phyloP scores from a whole-genome alignment of 2,329 filamentous ascomycete genomes.

The Colletotrichum nymphaeae region DNA sequence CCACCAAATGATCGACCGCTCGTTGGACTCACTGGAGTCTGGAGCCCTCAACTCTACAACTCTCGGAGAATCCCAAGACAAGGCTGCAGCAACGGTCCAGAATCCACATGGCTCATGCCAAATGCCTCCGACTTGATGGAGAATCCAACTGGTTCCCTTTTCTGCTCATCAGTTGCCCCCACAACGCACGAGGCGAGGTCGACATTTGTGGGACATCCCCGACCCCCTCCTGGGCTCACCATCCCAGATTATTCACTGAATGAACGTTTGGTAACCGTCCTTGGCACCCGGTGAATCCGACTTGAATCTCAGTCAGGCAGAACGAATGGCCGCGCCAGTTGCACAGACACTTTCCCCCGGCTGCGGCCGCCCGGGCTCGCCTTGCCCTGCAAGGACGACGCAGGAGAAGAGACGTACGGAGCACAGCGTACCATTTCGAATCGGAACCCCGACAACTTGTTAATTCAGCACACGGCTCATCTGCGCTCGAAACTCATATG shows the following conservation, averaged over 20 bases:
- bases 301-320: not conserved
- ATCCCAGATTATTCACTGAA: not conserved
- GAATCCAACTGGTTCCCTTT: not conserved
- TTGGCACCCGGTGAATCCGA: constrained; percentile 24
- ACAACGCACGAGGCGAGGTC: constrained; percentile 14
- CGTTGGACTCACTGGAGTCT: not conserved
- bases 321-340: not conserved
- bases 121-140: constrained; percentile 3
- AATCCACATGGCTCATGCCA: not conserved
- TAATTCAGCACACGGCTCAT: constrained; percentile 27
- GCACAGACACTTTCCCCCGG: constrained; percentile 17
- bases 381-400: not conserved
- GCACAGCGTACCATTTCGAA: not conserved
- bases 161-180: not conserved
- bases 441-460: constrained; percentile 21
- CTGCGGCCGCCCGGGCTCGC: constrained; percentile 6
- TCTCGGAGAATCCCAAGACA: not conserved
- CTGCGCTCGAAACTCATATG: constrained; percentile 21
- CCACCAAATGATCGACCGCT: not conserved
- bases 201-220: constrained; percentile 7
- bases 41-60: not conserved
- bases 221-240: not conserved
- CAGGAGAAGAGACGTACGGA: not conserved
- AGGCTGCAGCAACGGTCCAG: not conserved
- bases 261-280: constrained; percentile 9